Conservation (phyloP, 139 green algal genomes). For the Coelastrella sp. region DNA sequence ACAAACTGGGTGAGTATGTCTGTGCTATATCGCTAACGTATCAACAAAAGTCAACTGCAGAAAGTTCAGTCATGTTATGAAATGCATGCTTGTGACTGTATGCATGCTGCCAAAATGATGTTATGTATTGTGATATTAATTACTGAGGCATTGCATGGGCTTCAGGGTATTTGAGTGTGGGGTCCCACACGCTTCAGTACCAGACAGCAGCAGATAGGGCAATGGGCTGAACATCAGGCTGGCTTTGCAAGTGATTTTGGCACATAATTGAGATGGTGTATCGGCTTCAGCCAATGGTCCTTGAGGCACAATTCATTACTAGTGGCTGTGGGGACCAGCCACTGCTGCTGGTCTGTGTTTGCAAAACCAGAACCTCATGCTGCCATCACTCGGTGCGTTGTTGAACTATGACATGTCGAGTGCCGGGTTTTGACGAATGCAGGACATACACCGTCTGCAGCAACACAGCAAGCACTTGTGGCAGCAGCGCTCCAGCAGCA, state of each 20-base stretch:
- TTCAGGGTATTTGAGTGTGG: too few relatives aligned
- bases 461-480: background rate
- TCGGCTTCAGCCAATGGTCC: too few relatives aligned
- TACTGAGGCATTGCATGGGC: too few relatives aligned
- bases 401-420: background rate
- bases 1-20: background rate
- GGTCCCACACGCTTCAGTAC: too few relatives aligned
- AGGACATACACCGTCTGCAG: slow-evolving; percentile 2
- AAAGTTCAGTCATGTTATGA: background rate
- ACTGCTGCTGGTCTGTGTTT: background rate
- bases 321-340: too few relatives aligned
- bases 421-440: background rate
- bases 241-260: too few relatives aligned
- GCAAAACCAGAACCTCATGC: background rate
- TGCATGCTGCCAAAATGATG: too few relatives aligned
- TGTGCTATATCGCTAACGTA: background rate
- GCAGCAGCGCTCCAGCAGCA: slow-evolving; percentile 20
- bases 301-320: too few relatives aligned
- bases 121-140: too few relatives aligned
- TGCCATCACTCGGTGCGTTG: background rate
- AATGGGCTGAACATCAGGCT: too few relatives aligned
- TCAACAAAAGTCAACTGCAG: background rate
- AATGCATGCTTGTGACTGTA: background rate
- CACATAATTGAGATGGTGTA: too few relatives aligned
- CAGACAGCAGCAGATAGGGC: too few relatives aligned